A percentile compares a stretch with the other conserved stretches of the same genome.
These are phyloP conservation scores for Ambrosiella beaveri DNA, from an alignment of 2,329 filamentous ascomycete species.

Conservation along the genomic window DNA sequence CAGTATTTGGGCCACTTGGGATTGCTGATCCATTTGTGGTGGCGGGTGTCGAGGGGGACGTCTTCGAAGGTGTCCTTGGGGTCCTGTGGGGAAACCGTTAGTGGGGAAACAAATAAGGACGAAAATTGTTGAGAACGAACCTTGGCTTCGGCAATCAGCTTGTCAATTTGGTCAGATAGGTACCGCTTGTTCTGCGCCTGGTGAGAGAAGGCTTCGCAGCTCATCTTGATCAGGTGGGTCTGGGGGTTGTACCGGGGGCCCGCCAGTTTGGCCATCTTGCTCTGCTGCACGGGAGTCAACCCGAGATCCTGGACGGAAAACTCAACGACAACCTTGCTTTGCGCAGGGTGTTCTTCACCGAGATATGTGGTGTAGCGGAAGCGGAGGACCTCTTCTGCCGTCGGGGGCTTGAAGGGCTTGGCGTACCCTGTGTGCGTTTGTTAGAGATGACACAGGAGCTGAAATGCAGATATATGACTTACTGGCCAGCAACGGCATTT, in stretches of 20 bases:
- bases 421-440: constrained; percentile 45
- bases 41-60: constrained; percentile 71
- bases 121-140: constrained; percentile 20
- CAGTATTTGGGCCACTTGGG: constrained; percentile 66
- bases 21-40: constrained; percentile 51
- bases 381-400: constrained; percentile 52
- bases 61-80: constrained; percentile 69
- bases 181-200: constrained; percentile 96
- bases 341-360: constrained; percentile 80
- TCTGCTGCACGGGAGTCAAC: constrained; percentile 48
- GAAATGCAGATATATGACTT: constrained; percentile 24
- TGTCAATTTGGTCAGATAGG: constrained; percentile 59
- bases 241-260: constrained; percentile 78
- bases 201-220: constrained; percentile 72
- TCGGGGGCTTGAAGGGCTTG: constrained; percentile 61
- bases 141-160: constrained; percentile 57
- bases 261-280: constrained; percentile 75
- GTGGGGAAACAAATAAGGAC: neutral
- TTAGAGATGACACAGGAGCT: neutral
- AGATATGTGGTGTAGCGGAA: constrained; percentile 97
- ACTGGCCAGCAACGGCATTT: constrained; percentile 84
- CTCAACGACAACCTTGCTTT: constrained; percentile 86
- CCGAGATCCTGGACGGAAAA: constrained; percentile 60
- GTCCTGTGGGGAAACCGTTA: constrained; percentile 30
- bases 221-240: constrained; percentile 70